phyloP scores from a whole-genome alignment of 2,329 filamentous ascomycete species.

The Venturiaceae sp. region DNA sequence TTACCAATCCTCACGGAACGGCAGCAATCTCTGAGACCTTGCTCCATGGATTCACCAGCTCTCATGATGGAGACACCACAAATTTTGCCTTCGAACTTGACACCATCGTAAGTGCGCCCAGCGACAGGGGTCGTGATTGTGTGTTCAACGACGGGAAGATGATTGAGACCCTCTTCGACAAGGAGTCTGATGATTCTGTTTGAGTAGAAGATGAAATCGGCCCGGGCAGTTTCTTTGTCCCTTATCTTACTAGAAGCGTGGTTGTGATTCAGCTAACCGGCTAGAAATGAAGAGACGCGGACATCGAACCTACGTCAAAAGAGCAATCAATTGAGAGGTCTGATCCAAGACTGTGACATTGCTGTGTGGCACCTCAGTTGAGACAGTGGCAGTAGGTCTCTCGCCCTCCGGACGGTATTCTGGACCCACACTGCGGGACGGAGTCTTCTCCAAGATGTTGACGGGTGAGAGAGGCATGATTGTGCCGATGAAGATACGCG shows the following conservation, averaged over 20 bases:
- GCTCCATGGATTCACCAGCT: conserved; percentile 96
- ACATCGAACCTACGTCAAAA: conserved; percentile 71
- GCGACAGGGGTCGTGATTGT: conserved; percentile 77
- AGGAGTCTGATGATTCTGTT: conserved; percentile 95
- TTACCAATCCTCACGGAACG: conserved; percentile 97
- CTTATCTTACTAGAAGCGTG: conserved; percentile 69
- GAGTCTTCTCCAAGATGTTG: conserved; percentile 3
- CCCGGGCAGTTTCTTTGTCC: conserved; percentile 78
- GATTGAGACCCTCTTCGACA: conserved; percentile 94
- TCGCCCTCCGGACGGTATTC: conserved; percentile 66
- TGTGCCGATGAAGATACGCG: not conserved
- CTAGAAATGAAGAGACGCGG: not conserved
- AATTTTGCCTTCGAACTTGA: conserved; percentile 96
- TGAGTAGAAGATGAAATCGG: conserved; percentile 98
- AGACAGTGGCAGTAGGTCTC: conserved; percentile 83
- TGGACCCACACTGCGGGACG: conserved; percentile 51
- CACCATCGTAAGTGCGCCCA: conserved; percentile 76
- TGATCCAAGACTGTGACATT: conserved; percentile 88
- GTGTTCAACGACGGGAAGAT: conserved; percentile 83
- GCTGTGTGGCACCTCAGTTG: conserved; percentile 66
- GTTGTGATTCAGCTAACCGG: not conserved
- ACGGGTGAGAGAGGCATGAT: not conserved
- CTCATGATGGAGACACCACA: conserved; percentile 98
- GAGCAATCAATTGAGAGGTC: conserved; percentile 91
- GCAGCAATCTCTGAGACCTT: conserved; percentile 91